A percentile compares a stretch with the other conserved stretches of the same genome.
phyloP scores from a whole-genome alignment of 23 red algal species.

The Chondrus crispus region DNA sequence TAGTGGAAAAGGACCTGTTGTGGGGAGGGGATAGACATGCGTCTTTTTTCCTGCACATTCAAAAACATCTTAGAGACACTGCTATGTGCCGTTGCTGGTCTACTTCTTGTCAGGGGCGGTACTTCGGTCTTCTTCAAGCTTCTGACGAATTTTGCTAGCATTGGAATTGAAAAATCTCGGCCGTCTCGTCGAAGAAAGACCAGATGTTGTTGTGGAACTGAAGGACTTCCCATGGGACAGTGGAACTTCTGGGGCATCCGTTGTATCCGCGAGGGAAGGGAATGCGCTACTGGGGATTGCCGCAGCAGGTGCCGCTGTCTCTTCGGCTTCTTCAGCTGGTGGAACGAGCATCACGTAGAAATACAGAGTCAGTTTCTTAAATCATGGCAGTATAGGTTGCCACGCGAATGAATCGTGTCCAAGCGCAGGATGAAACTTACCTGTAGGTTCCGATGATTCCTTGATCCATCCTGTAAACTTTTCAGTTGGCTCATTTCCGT shows the following conservation, averaged over 20 bases:
- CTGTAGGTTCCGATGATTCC: not conserved
- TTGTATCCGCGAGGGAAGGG: conserved; percentile 59
- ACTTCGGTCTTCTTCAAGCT: not conserved
- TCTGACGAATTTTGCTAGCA: not conserved
- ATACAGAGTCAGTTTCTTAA: not conserved
- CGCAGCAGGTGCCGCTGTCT: not conserved
- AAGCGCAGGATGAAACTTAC: not conserved
- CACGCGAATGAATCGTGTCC: not conserved
- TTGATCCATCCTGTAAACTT: conserved; percentile 65
- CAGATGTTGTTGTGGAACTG: not conserved
- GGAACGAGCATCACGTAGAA: not conserved
- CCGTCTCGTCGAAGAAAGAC: not conserved
- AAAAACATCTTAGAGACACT: not conserved
- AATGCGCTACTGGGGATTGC: conserved; percentile 28
- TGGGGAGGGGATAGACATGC: not conserved
- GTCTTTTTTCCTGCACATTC: not conserved
- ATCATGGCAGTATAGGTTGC: not conserved
- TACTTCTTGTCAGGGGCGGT: not conserved
- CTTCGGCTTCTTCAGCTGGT: not conserved
- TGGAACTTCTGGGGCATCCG: conserved; percentile 28
- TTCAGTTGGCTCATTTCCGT: conserved; percentile 6
- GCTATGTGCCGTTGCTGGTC: not conserved
- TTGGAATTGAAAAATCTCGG: not conserved
- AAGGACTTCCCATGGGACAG: not conserved
- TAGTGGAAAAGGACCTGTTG: not conserved